Percentiles rank a stretch among this genome's conserved stretches.
Evolutionary conservation across 2,329 filamentous ascomycete species (phyloP).

Genomic region (Lasiodiplodia gonubiensis): DNA sequence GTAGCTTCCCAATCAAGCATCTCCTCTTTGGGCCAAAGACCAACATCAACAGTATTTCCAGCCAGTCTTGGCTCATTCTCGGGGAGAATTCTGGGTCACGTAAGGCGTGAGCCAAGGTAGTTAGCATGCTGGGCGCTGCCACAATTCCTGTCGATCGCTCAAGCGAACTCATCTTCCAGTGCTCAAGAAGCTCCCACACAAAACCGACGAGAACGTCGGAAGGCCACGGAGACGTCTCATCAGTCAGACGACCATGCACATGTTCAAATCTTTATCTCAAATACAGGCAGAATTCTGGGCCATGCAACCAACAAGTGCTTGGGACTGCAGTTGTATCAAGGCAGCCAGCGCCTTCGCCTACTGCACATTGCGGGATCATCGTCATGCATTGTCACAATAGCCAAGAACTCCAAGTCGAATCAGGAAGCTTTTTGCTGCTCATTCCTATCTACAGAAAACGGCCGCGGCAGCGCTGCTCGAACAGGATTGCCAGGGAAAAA

Average conservation of each 20-base stretch:
- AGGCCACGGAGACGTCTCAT: neutral
- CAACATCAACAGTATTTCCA: neutral
- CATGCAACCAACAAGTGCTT: neutral
- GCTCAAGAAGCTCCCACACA: neutral
- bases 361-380: neutral
- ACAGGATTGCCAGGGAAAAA: neutral
- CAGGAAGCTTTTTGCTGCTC: constrained; percentile 1
- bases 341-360: neutral
- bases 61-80: neutral
- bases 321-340: constrained; percentile 4
- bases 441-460: constrained; percentile 16
- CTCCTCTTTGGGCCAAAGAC: neutral
- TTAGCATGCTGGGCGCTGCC: neutral
- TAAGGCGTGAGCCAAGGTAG: neutral
- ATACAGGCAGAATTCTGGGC: neutral
- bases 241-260: neutral
- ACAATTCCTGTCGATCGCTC: neutral
- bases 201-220: neutral
- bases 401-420: neutral
- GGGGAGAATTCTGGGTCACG: neutral
- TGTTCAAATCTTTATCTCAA: neutral
- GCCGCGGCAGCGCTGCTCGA: neutral
- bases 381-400: neutral
- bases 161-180: neutral
- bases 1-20: neutral